These are phyloP conservation scores for Adenanthera pavonina DNA, from an alignment of 306 rosid genomes.

Conservation along the genomic window DNA sequence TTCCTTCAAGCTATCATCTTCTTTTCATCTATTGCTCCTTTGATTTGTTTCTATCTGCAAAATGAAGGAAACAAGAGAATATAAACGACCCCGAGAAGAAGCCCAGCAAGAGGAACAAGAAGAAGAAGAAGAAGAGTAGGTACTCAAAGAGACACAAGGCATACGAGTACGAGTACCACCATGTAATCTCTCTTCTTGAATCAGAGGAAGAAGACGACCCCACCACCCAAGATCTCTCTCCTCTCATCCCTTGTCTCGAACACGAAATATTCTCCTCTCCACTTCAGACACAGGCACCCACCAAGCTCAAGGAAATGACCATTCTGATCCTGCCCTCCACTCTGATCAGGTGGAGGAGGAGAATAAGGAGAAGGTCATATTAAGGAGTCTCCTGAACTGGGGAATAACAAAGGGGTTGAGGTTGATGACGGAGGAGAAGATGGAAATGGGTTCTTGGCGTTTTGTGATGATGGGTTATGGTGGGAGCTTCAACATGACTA, in stretches of 20 bases:
- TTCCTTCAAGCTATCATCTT: too few relatives aligned
- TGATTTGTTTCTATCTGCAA: too few relatives aligned
- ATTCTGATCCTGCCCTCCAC: too few relatives aligned
- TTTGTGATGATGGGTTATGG: constrained; percentile 45
- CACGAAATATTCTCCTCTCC: constrained; percentile 49
- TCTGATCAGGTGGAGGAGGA: constrained; percentile 24
- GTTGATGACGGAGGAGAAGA: constrained; percentile 20
- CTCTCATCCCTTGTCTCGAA: constrained; percentile 68
- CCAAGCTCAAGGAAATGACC: background rate
- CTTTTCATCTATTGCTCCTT: background rate
- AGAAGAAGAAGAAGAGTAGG: constrained; percentile 40
- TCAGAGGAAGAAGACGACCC: constrained; percentile 62
- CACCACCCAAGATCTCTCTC: constrained; percentile 58
- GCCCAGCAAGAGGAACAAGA: constrained; percentile 36
- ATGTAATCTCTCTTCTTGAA: constrained; percentile 75
- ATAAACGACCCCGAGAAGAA: constrained; percentile 67
- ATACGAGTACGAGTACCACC: constrained; percentile 27
- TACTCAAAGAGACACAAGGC: constrained; percentile 62
- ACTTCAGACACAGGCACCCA: constrained; percentile 16
- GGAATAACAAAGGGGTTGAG: constrained; percentile 33
- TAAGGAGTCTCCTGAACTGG: constrained; percentile 80
- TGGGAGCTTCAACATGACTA: constrained; percentile 90
- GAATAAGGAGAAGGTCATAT: constrained; percentile 63
- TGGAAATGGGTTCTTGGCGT: constrained; percentile 38
- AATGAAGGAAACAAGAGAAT: constrained; percentile 44